Conservation (phyloP, 495 filamentous ascomycete genomes). For the Podospora pseudocomata region DNA sequence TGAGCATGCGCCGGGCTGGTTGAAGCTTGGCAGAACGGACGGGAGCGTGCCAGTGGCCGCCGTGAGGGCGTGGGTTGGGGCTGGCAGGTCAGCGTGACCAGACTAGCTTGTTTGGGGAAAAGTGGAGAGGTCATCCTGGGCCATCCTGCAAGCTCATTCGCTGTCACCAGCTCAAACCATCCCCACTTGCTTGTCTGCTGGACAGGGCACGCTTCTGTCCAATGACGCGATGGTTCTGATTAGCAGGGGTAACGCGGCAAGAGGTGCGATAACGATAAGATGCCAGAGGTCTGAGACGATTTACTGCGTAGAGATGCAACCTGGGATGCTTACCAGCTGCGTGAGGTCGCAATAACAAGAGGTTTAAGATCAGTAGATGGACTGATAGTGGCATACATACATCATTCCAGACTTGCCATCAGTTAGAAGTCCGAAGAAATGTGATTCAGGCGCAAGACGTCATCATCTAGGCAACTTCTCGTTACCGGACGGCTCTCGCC, state of each 20-base stretch:
- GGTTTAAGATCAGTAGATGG: not conserved
- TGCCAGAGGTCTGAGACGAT: not conserved
- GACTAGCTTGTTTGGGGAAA: not conserved
- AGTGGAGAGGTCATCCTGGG: not conserved
- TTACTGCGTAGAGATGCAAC: not conserved
- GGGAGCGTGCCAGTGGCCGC: conserved; percentile 7
- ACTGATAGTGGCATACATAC: not conserved
- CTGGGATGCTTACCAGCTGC: not conserved
- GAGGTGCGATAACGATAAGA: not conserved
- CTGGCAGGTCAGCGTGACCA: conserved; percentile 6
- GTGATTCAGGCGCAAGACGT: not conserved
- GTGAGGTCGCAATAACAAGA: not conserved
- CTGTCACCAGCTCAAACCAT: not conserved
- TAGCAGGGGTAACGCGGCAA: not conserved
- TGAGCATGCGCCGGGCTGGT: conserved; percentile 2
- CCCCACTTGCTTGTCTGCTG: conserved; percentile 2
- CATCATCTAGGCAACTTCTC: not conserved
- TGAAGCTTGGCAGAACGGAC: not conserved
- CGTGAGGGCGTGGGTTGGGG: not conserved
- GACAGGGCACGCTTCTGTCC: conserved; percentile 3
- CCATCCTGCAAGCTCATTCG: not conserved
- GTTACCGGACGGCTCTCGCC: not conserved
- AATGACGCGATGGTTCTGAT: conserved; percentile 6
- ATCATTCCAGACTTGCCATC: not conserved
- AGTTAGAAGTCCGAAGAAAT: not conserved